Evolutionary conservation across 2,329 filamentous ascomycete species (phyloP).

Genomic region (Mycosphaerella sp.): DNA sequence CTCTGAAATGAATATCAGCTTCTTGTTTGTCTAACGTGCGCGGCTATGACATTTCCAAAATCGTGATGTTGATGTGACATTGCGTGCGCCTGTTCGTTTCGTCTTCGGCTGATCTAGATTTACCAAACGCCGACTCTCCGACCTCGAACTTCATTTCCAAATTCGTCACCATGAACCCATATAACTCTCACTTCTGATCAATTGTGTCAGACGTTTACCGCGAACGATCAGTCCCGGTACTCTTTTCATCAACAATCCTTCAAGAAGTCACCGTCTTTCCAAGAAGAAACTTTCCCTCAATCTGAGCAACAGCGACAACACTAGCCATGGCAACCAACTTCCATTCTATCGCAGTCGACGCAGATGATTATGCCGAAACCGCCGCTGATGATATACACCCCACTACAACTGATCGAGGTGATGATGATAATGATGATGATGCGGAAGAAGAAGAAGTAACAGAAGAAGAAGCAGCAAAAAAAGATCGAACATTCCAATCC

Average conservation of each 20-base stretch:
- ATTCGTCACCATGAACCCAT: neutral
- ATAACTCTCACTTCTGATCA: neutral
- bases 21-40: neutral
- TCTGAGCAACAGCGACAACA: conserved; percentile 7
- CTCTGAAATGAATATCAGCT: conserved; percentile 3
- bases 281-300: neutral
- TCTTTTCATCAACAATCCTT: neutral
- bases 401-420: too few species aligned
- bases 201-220: neutral
- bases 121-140: neutral
- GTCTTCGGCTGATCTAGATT: neutral
- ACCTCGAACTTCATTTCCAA: neutral
- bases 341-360: conserved; percentile 31
- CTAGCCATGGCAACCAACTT: conserved; percentile 19
- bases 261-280: too few species aligned
- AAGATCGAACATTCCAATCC: conserved; percentile 31
- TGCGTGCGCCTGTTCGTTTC: neutral
- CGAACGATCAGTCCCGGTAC: too few species aligned
- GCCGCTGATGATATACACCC: conserved; percentile 25
- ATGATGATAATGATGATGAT: too few species aligned
- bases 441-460: too few species aligned
- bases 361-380: conserved; percentile 31
- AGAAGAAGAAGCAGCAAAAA: too few species aligned
- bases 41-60: neutral
- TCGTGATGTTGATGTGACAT: too few species aligned